Conservation (phyloP, 306 rosid genomes). For the Quillaja saponaria region DNA sequence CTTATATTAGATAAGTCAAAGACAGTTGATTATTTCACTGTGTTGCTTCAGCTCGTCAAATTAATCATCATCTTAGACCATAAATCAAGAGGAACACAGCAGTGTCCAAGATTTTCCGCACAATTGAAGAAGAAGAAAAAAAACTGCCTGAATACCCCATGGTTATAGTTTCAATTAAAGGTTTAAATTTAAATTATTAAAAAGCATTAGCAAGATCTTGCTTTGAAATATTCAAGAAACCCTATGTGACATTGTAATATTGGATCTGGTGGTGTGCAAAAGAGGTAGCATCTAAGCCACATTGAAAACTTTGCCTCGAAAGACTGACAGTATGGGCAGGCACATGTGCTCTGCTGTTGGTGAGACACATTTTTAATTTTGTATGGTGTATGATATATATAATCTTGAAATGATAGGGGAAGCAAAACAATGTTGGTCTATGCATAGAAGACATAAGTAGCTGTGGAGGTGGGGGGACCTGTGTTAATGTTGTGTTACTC, state of each 20-base stretch:
- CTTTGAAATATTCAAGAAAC: neutral
- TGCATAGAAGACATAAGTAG: constrained; percentile 48
- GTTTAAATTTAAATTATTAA: constrained; percentile 16
- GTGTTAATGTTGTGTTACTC: constrained; percentile 3
- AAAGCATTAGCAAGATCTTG: neutral
- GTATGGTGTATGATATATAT: constrained; percentile 28
- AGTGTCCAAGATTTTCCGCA: too few relatives aligned
- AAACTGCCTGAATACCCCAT: too few relatives aligned
- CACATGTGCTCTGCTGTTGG: constrained; percentile 68
- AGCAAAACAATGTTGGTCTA: constrained; percentile 42
- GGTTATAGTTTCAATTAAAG: neutral
- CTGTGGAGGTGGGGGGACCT: constrained; percentile 52
- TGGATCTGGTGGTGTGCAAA: neutral
- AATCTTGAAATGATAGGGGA: constrained; percentile 31
- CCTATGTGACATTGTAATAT: neutral
- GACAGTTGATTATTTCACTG: too few relatives aligned
- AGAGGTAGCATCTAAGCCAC: constrained; percentile 12
- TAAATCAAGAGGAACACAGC: too few relatives aligned
- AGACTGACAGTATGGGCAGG: constrained; percentile 54
- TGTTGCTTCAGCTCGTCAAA: constrained; percentile 31
- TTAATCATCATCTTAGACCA: constrained; percentile 30
- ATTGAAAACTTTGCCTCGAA: constrained; percentile 6
- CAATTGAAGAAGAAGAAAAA: too few relatives aligned
- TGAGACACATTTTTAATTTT: constrained; percentile 37
- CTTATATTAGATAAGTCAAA: too few relatives aligned